Evolutionary conservation across 257 asterid species (phyloP).

Genomic region (Cynanchum wilfordii): DNA sequence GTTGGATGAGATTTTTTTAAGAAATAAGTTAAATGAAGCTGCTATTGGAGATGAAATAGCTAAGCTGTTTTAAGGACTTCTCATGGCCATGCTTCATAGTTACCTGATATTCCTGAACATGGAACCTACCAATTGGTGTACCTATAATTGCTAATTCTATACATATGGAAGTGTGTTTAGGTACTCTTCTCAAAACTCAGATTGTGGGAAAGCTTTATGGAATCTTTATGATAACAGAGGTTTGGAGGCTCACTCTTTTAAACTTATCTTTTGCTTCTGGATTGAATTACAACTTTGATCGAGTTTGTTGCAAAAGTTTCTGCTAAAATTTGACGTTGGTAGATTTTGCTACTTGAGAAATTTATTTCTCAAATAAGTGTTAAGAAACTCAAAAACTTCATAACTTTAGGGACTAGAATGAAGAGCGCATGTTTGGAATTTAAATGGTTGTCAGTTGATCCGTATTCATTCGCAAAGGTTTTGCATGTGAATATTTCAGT

Average conservation of each 20-base stretch:
- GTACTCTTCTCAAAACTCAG: background rate
- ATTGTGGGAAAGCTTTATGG: background rate
- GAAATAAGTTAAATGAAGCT: background rate
- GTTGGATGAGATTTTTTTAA: background rate
- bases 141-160: background rate
- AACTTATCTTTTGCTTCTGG: background rate
- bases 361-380: background rate
- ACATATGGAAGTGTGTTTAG: background rate
- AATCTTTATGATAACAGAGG: background rate
- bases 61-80: too few species aligned
- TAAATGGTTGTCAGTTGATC: background rate
- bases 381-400: background rate
- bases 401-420: slow-evolving; percentile 1
- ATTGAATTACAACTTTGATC: background rate
- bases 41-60: too few species aligned
- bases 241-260: background rate
- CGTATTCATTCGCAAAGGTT: background rate
- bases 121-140: background rate
- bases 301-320: background rate
- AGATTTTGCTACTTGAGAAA: background rate
- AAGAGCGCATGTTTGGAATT: background rate
- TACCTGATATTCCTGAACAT: background rate
- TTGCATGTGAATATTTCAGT: background rate
- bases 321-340: background rate
- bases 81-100: background rate